Evolutionary conservation across 257 asterid species (phyloP), one percentile per base, ranked within the genome.

Genomic region (Nicotiana benthamiana): DNA sequence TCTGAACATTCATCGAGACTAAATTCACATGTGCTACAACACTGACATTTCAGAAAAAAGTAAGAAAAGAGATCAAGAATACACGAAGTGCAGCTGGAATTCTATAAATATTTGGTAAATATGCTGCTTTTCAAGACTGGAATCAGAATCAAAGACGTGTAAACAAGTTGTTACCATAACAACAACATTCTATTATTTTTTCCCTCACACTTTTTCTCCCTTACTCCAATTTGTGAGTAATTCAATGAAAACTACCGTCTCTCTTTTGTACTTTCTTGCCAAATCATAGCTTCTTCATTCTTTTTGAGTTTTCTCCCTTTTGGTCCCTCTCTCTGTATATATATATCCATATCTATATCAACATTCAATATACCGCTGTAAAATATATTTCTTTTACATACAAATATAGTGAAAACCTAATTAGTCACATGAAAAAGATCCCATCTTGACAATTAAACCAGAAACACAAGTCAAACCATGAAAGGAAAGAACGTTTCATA

Each of bases 111-210:
- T n/a, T n/a, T n/a, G n/a, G n/a, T n/a, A n/a, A n/a, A n/a, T n/a
- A n/a, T n/a, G n/a, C n/a, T n/a, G n/a, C 80, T 46, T 51, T 72
- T 54, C 51, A 70, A 30, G 67, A 40, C 26, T 67, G 86, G 86
- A 87, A 88, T 81, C 83, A 82, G 81, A 85, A 85, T 85, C 86
- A 53, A 83, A 86, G 85, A 87, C 90, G 89, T 86, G 90, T 56
- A 12, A 51, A 51, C 13, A 40, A 40, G 48, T 88, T 90, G 91
- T 89, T 84, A 75, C 85, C 91, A 54, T 83, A 40, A 16, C 15
- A 3, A 51, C 56, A 56, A 18, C 3, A 56, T 56, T 18, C 17
- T 48, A 9, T 17, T 10, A n/a, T 67, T 17, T 61, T 11, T 80
- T 28, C 59, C 74, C 10, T 52, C 75, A 36, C 81, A 75, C 80